Evolutionary conservation across 2,329 filamentous ascomycete genomes (phyloP).

Genomic region (Aspergillus unguis): DNA sequence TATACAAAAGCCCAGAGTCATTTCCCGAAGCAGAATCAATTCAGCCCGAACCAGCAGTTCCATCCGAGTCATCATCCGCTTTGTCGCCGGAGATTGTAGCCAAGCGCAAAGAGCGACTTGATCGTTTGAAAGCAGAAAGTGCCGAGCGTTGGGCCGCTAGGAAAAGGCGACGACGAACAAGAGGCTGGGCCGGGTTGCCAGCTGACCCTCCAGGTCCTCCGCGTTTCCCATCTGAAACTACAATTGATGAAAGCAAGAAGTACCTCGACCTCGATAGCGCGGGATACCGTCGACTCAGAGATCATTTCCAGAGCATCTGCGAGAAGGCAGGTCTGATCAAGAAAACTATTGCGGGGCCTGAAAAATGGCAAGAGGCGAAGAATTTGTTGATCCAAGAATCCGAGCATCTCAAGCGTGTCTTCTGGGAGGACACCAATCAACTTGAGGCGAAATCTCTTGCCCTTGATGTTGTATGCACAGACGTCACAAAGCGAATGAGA

Average conservation of each 20-base stretch:
- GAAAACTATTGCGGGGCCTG: conserved; percentile 70
- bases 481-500: conserved; percentile 77
- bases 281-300: conserved; percentile 62
- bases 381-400: conserved; percentile 63
- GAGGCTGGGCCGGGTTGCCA: conserved; percentile 65
- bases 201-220: conserved; percentile 66
- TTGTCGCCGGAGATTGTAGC: conserved; percentile 49
- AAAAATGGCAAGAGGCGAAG: conserved; percentile 71
- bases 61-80: conserved; percentile 26
- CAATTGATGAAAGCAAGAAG: conserved; percentile 71
- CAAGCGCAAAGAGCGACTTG: conserved; percentile 54
- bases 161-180: conserved; percentile 66
- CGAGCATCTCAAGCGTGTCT: conserved; percentile 59
- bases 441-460: conserved; percentile 64
- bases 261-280: conserved; percentile 63
- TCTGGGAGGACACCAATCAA: conserved; percentile 58
- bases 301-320: conserved; percentile 68
- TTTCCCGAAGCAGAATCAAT: conserved; percentile 30
- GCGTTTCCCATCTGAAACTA: conserved; percentile 78
- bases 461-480: conserved; percentile 74
- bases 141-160: conserved; percentile 60
- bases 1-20: conserved; percentile 32
- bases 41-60: conserved; percentile 18
- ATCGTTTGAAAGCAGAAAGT: conserved; percentile 57
- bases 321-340: conserved; percentile 65